Base-by-base conservation (phyloP, 2,329 filamentous ascomycete species). In the Pestalotiopsis sp. region DNA sequence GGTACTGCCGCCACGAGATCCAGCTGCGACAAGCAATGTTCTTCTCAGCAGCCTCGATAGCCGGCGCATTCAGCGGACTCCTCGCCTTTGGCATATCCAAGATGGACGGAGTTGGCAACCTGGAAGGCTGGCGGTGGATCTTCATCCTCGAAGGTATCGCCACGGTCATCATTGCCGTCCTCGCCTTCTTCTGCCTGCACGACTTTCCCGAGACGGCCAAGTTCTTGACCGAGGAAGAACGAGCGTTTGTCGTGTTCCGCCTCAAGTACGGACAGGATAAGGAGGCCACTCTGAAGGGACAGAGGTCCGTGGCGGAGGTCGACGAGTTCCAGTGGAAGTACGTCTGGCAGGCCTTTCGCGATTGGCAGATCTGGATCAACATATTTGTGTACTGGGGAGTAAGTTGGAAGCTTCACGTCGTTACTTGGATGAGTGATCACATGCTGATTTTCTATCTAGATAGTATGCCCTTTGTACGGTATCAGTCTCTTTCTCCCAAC, bases 151-250 rank as follows among this genome's bases (percentile, higher is more conserved):
- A 93, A 79, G 93, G 93, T 1, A 84, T 94, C 1, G 86, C 85
- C 0, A 94, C 92, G 0, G 75, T 80, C 3, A 1, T 94, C 1
- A 85, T 94, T 4, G 93, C 92, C 0, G 69, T 90, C 4, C 73
- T 84, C 0, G 89, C 89, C 0, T 94, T 92, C 80, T 95, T 89
- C 83, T 83, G 90, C 71, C 88, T 97, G 0, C 87, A 93, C 73
- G 93, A 97, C 75, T 97, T 94, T 73, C 94, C 94, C 0, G 93
- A 94, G 71, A 89, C 92, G 27, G 93, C 93, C 0, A 86, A 74
- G 0, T 97, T 97, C 76, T 84, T 97, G 25, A 90, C 89, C 0
- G 86, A 89, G 9, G 87, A 89, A 41, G 93, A 97, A 73, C 87
- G 91, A 2, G 87, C 85, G 0, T 90, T 93, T 61, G 91, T 96